Evolutionary conservation across 208 protist genomes (phyloP), one percentile per base, ranked within the genome.

Genomic region (Trypanosoma platydactyli): DNA sequence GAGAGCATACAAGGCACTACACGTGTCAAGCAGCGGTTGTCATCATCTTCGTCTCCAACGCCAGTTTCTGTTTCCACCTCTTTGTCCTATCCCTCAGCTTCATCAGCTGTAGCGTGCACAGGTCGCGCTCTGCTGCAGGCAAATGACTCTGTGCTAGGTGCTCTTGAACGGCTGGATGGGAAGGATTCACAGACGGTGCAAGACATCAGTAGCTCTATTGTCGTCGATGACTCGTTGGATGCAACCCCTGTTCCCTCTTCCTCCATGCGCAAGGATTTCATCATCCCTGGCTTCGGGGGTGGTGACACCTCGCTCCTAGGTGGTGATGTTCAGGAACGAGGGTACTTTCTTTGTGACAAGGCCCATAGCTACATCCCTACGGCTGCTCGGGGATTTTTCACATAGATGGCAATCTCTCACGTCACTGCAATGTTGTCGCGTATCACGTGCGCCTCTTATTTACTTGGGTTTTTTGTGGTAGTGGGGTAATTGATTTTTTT

Each of bases 331-430:
- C 65, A 77, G 22, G 42, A 50, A 45, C 73, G 86, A 18, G 71
- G 63, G 22, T 92, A 92, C 62, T 84, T 84, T 59, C 71, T 92
- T 9, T 88, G 68, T 25, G 22, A 53, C 0, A 57, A 55, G 41
- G 81, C 82, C 12, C 58, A 83, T 24, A 71, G 82, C 25, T 92
- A 80, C 49, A 77, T 88, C 64, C 80, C 85, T 0, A 46, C 29
- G 27, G 79, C 40, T 5, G 67, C 66, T 25, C 75, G 58, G 29
- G 85, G 85, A 6, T 82, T 86, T 71, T 76, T 84, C 63, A 35
- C 63, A 53, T 75, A 64, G 54, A 33, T 38, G 33, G 33, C 45
- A 64, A 52, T 7, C 45, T 52, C 51, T 20, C 30, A 64, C 53
- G 24, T 44, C 7, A 3, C 35, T 22, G 1, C 29, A 4, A 29